Base-by-base conservation (phyloP, 371 early-diverging fungal species). In the Saksenaea vasiformis region DNA sequence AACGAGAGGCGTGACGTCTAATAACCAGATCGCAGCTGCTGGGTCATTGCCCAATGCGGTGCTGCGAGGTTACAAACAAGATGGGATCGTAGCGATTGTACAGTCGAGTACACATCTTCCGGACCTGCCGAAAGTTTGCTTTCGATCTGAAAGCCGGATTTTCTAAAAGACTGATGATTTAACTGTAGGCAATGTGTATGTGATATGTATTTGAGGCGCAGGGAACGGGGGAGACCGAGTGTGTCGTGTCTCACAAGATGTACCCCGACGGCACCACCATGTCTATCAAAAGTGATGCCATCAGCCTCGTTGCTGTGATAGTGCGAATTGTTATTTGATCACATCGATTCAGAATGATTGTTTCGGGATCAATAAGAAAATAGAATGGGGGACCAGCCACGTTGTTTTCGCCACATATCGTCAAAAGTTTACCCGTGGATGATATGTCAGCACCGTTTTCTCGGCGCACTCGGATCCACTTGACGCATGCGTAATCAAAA, bases 391-490 rank as follows among this genome's bases (percentile, higher is more conserved):
- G 31, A 31, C 22, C 51, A 47, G 51, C 51, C 51, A 47, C 51
- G 10, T n/a, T 22, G 51, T 3, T 3, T 47, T 47, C 24, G 51
- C 51, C 51, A 47, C 51, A 47, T 31, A 31, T 31, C 31, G 7
- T 22, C n/a, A 47, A 39, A 44, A 47, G 51, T 47, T 47, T 47
- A 47, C 51, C 51, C 51, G 51, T 19, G n/a, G 51, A 22, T 10
- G 22, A 19, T 47, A 17, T 22, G 24, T 47, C 51, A 22, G 51
- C 17, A 17, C 51, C 51, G 51, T 22, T 10, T 1, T 47, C 51
- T 47, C 51, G 51, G 51, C 22, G 19, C 11, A 47, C 10, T 47
- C 24, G 1, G 0, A 47, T 47, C 17, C 51, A 14, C 17, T 47
- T 22, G 22, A 47, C 24, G 24, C 11, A 22, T 47, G 51, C 22